These are phyloP conservation scores for Fusarium paranaense DNA, from an alignment of 2,329 filamentous ascomycete genomes.

Conservation along the genomic window DNA sequence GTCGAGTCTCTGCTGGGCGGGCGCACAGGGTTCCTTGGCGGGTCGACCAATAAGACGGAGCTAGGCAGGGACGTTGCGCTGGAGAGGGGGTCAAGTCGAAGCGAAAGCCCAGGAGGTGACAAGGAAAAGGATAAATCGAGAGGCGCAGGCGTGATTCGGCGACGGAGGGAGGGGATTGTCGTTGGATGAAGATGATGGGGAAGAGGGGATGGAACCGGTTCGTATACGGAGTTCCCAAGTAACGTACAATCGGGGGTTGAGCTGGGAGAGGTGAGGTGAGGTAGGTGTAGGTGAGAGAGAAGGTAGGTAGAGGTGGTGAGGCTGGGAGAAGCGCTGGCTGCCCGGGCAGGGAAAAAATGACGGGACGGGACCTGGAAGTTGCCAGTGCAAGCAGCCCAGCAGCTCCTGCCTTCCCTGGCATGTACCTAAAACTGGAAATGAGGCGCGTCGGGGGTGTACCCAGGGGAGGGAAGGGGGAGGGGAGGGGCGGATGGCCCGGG, in stretches of 20 bases:
- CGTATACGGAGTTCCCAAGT: slow-evolving; percentile 22
- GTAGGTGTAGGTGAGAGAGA: slow-evolving; percentile 22
- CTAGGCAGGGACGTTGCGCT: slow-evolving; percentile 35
- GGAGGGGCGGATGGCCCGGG: slow-evolving; percentile 17
- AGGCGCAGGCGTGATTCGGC: slow-evolving; percentile 13
- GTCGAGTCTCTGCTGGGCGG: slow-evolving; percentile 40
- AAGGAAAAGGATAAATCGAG: slow-evolving; percentile 1
- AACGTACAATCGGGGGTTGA: slow-evolving; percentile 18
- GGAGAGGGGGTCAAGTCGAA: slow-evolving; percentile 21
- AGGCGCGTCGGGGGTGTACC: slow-evolving; percentile 33
- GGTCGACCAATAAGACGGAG: slow-evolving; percentile 41
- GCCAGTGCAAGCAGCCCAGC: not conserved
- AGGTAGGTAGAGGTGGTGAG: slow-evolving; percentile 30
- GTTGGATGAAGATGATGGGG: slow-evolving; percentile 38
- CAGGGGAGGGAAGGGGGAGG: slow-evolving; percentile 10
- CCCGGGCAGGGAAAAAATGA: slow-evolving; percentile 34
- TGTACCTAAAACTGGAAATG: slow-evolving; percentile 45
- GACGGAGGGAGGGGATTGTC: slow-evolving; percentile 3
- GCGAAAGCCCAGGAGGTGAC: slow-evolving; percentile 2
- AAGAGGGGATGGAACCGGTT: slow-evolving; percentile 10
- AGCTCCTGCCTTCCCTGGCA: slow-evolving; percentile 31
- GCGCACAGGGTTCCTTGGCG: slow-evolving; percentile 44
- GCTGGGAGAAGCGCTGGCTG: slow-evolving; percentile 36
- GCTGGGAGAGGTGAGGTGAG: slow-evolving; percentile 15
- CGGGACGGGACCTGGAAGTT: slow-evolving; percentile 31